A percentile compares a stretch with the other conserved stretches of the same genome.
Conservation (phyloP, 768 basidiomycete genomes). For the Serendipita sp. region DNA sequence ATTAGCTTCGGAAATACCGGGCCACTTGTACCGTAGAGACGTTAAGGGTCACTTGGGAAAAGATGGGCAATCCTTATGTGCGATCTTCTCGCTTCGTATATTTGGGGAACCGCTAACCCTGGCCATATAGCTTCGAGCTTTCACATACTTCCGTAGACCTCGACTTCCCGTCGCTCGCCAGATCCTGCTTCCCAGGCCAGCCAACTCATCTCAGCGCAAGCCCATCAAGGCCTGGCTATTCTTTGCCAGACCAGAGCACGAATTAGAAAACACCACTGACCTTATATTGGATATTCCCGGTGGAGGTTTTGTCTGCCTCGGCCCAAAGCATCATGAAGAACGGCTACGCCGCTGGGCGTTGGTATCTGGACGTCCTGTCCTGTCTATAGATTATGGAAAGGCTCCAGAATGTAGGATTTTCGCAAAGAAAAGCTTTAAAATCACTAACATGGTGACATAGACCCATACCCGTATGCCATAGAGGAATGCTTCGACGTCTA, state of each 20-base stretch:
- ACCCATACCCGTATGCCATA: constrained; percentile 93
- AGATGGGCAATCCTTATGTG: constrained; percentile 86
- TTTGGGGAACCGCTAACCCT: constrained; percentile 8
- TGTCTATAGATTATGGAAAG: constrained; percentile 89
- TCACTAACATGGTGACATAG: constrained; percentile 22
- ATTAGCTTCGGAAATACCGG: constrained; percentile 74
- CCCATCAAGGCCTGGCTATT: constrained; percentile 75
- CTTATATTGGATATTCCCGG: constrained; percentile 88
- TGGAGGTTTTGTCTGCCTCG: constrained; percentile 94
- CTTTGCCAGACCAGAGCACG: constrained; percentile 51
- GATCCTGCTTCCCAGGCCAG: constrained; percentile 69
- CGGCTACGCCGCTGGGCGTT: constrained; percentile 75
- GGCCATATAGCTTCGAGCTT: constrained; percentile 42
- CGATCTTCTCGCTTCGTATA: constrained; percentile 15
- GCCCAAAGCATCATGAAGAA: constrained; percentile 92
- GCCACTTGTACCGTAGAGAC: constrained; percentile 93
- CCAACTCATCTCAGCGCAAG: constrained; percentile 55
- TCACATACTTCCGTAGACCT: constrained; percentile 39
- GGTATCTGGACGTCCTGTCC: constrained; percentile 56
- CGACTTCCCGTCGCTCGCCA: constrained; percentile 48
- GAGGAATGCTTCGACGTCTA: constrained; percentile 92
- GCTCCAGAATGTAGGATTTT: constrained; percentile 71
- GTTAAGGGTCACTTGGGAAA: constrained; percentile 93
- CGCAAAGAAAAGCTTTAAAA: neutral
- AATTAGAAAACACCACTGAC: constrained; percentile 53